These are phyloP conservation scores for Epichloe typhina DNA, from an alignment of 2,329 filamentous ascomycete species.

Conservation along the genomic window DNA sequence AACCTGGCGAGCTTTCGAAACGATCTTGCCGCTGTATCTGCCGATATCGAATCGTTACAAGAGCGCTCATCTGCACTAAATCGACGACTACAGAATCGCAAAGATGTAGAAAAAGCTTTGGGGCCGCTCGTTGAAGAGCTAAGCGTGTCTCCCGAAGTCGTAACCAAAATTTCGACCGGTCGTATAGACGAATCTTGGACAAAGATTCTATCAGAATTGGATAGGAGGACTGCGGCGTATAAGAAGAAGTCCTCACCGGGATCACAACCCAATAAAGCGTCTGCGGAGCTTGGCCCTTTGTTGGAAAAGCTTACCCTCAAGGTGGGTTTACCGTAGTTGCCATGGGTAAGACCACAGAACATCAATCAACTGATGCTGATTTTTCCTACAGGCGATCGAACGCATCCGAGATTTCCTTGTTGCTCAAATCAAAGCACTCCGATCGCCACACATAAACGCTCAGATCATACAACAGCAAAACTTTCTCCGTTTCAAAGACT, in stretches of 20 bases:
- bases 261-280: slow-evolving; percentile 54
- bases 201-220: slow-evolving; percentile 69
- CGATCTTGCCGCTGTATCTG: slow-evolving; percentile 81
- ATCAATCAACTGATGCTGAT: not conserved
- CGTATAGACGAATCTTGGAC: slow-evolving; percentile 84
- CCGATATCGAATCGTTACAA: slow-evolving; percentile 90
- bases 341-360: not conserved
- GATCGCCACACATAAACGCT: slow-evolving; percentile 92
- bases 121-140: slow-evolving; percentile 86
- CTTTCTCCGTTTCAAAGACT: slow-evolving; percentile 76
- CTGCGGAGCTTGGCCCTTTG: slow-evolving; percentile 73
- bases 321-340: slow-evolving; percentile 26
- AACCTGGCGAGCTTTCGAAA: slow-evolving; percentile 89
- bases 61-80: slow-evolving; percentile 73
- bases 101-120: slow-evolving; percentile 75
- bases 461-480: slow-evolving; percentile 93
- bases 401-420: slow-evolving; percentile 91
- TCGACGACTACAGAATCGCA: slow-evolving; percentile 75
- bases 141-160: slow-evolving; percentile 70
- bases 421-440: slow-evolving; percentile 81
- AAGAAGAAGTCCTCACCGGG: slow-evolving; percentile 49
- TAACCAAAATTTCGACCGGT: slow-evolving; percentile 77
- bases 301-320: slow-evolving; percentile 75
- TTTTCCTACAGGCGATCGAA: slow-evolving; percentile 55
- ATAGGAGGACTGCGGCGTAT: slow-evolving; percentile 60